Percentiles rank a stretch among this genome's conserved stretches.
These are phyloP conservation scores for Skeletonema marinoi DNA, from an alignment of 108 stramenopile species.

Conservation along the genomic window DNA sequence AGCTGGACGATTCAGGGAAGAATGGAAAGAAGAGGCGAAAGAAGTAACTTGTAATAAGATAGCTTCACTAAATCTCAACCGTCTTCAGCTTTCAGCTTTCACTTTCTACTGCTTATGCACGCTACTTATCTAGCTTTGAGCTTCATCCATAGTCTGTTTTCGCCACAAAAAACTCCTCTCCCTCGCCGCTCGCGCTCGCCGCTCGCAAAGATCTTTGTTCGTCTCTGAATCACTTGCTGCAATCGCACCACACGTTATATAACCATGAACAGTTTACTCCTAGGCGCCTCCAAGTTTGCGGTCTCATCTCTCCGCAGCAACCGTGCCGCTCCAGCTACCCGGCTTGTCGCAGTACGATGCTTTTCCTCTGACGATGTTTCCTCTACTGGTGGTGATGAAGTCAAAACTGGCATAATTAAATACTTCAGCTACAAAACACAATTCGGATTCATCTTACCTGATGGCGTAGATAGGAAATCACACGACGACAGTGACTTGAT, in stretches of 20 bases:
- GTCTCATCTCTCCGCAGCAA: constrained; percentile 2
- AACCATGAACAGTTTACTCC: constrained; percentile 1
- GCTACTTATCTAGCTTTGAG: too few relatives aligned
- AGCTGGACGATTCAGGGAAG: constrained; percentile 34
- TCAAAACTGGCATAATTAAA: constrained; percentile 1
- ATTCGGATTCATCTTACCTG: constrained; percentile 28
- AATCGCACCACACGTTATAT: not conserved
- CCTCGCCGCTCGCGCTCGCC: too few relatives aligned
- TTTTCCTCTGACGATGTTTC: constrained; percentile 7
- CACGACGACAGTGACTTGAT: constrained; percentile 9
- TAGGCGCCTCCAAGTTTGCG: constrained; percentile 4
- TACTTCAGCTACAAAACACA: constrained; percentile 4
- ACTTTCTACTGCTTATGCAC: too few relatives aligned
- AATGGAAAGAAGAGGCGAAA: constrained; percentile 7
- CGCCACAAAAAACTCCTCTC: too few relatives aligned
- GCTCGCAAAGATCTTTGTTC: too few relatives aligned
- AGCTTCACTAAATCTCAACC: too few relatives aligned
- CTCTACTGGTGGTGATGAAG: not conserved
- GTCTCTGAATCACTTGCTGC: too few relatives aligned
- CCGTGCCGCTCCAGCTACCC: not conserved
- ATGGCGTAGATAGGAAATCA: constrained; percentile 3
- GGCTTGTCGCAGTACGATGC: not conserved
- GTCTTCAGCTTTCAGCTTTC: too few relatives aligned
- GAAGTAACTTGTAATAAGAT: not conserved
- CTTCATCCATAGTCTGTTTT: too few relatives aligned